phyloP scores from a whole-genome alignment of 2,329 filamentous ascomycete species.

The Cytospora schulzeri region DNA sequence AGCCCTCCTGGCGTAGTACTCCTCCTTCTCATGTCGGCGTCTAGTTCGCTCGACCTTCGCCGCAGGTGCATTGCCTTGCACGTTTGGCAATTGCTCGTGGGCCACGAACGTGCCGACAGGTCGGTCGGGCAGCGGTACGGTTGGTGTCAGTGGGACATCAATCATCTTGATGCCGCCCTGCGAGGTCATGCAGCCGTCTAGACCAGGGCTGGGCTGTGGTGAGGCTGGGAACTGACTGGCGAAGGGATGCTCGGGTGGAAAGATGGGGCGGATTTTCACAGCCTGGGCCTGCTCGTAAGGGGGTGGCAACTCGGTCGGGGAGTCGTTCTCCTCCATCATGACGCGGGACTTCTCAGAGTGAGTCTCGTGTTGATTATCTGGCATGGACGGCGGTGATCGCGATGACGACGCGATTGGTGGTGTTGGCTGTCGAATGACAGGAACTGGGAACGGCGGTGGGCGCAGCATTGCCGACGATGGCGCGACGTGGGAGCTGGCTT shows the following conservation, averaged over 20 bases:
- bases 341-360: constrained; percentile 44
- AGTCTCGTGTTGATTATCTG: constrained; percentile 30
- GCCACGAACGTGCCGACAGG: constrained; percentile 49
- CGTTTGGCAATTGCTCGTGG: constrained; percentile 46
- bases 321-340: constrained; percentile 41
- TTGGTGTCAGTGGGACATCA: constrained; percentile 58
- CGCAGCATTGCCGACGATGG: constrained; percentile 28
- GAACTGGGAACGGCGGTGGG: constrained; percentile 20
- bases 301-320: constrained; percentile 49
- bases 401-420: constrained; percentile 35
- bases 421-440: constrained; percentile 30
- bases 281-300: constrained; percentile 50
- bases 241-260: constrained; percentile 56
- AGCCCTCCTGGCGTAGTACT: constrained; percentile 56
- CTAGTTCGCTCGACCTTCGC: constrained; percentile 54
- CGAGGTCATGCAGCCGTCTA: constrained; percentile 63
- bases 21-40: constrained; percentile 66
- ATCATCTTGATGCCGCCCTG: constrained; percentile 63
- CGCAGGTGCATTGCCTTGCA: constrained; percentile 40
- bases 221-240: constrained; percentile 55
- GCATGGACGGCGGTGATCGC: constrained; percentile 30
- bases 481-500: constrained; percentile 28
- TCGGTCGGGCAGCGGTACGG: constrained; percentile 45
- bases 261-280: constrained; percentile 58
- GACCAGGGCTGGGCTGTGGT: constrained; percentile 64